phyloP scores from a whole-genome alignment of 78 protist species.

The Dictyostelium discoideum region dicty_2.7 NC_007091.3:2312501-2313000 shows the following conservation, averaged over 20 bases:
- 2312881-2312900: too few relatives aligned
- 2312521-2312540: slow-evolving; percentile 3
- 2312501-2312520: background rate
- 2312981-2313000: slow-evolving; percentile 75
- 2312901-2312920: too few relatives aligned
- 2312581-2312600: slow-evolving; percentile 72
- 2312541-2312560: slow-evolving; percentile 77
- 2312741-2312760: too few relatives aligned
- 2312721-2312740: slow-evolving; percentile 21
- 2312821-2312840: too few relatives aligned
- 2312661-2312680: slow-evolving; percentile 51
- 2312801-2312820: too few relatives aligned
- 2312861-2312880: too few relatives aligned
- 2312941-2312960: slow-evolving; percentile 48
- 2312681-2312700: slow-evolving; percentile 54
- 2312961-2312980: slow-evolving; percentile 37
- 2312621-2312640: slow-evolving; percentile 38
- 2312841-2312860: too few relatives aligned
- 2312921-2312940: too few relatives aligned
- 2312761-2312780: too few relatives aligned
- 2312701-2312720: slow-evolving; percentile 56
- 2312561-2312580: slow-evolving; percentile 63
- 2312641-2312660: slow-evolving; percentile 64
- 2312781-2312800: too few relatives aligned
- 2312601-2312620: slow-evolving; percentile 51